These are phyloP conservation scores for Neonectria coccinea DNA, from an alignment of 2,329 filamentous ascomycete genomes.

Conservation along the genomic window DNA sequence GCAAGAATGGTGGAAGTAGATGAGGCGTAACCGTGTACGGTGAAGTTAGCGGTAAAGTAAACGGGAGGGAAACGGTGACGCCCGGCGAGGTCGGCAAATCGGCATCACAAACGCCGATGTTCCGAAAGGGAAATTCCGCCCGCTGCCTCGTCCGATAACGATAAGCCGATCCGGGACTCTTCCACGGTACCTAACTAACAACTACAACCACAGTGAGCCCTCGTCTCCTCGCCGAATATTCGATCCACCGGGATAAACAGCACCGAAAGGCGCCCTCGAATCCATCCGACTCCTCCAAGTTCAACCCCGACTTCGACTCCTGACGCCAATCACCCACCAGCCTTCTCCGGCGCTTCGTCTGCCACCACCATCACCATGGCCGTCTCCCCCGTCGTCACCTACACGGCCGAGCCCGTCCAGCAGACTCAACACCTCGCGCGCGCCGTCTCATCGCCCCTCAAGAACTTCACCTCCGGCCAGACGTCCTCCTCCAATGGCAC, in stretches of 20 bases:
- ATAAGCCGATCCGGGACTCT: constrained; percentile 2
- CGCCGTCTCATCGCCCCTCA: constrained; percentile 58
- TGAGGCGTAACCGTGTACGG: not conserved
- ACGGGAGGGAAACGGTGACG: not conserved
- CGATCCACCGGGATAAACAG: not conserved
- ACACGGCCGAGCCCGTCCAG: constrained; percentile 51
- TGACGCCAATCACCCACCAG: not conserved
- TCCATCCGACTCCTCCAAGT: not conserved
- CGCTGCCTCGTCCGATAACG: constrained; percentile 12
- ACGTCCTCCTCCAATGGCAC: constrained; percentile 58
- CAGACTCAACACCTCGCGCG: constrained; percentile 47
- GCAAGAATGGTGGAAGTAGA: not conserved
- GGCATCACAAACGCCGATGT: constrained; percentile 16
- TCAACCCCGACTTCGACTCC: not conserved
- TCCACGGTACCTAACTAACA: not conserved
- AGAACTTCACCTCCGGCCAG: constrained; percentile 50
- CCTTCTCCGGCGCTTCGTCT: constrained; percentile 4
- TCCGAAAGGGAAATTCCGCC: constrained; percentile 15
- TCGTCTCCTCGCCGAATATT: constrained; percentile 1
- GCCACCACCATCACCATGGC: constrained; percentile 53
- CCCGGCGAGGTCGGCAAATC: constrained; percentile 15
- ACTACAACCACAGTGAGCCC: not conserved
- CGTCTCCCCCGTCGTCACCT: constrained; percentile 59
- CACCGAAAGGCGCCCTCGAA: not conserved
- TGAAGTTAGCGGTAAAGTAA: not conserved